Evolutionary conservation across 2,329 filamentous ascomycete species (phyloP).

Genomic region (Exophiala xenobiotica): DNA sequence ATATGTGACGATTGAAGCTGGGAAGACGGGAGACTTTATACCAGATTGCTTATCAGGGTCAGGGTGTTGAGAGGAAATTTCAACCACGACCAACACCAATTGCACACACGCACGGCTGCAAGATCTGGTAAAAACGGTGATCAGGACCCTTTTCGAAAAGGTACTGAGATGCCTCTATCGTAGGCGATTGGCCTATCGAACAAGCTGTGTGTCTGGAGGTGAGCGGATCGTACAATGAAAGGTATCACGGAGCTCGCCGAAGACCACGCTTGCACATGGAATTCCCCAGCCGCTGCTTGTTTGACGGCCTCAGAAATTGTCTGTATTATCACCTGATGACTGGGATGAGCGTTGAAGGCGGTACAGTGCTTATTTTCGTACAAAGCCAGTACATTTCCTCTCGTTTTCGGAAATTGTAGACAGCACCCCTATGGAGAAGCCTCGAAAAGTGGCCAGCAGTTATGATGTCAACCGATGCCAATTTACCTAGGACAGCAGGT

Average conservation of each 20-base stretch:
- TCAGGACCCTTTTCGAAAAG: slow-evolving; percentile 7
- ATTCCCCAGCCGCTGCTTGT: not conserved
- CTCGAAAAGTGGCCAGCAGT: too few species aligned
- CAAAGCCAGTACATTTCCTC: not conserved
- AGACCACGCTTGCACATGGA: not conserved
- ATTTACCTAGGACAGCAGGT: not conserved
- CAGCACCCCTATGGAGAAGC: too few species aligned
- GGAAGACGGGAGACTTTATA: not conserved
- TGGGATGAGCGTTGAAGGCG: not conserved
- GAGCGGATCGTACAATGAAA: slow-evolving; percentile 14
- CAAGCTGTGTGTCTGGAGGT: not conserved
- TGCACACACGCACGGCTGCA: slow-evolving; percentile 10
- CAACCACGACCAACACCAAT: slow-evolving; percentile 16
- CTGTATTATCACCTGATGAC: slow-evolving; percentile 8
- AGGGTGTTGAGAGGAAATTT: slow-evolving; percentile 6
- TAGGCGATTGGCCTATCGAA: slow-evolving; percentile 16
- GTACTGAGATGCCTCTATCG: slow-evolving; percentile 8
- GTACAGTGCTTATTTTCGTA: not conserved
- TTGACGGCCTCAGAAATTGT: too few species aligned
- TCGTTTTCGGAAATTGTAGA: not conserved
- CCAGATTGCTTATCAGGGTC: slow-evolving; percentile 21
- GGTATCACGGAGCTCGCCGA: slow-evolving; percentile 24
- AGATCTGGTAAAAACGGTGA: slow-evolving; percentile 22
- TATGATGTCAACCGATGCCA: too few species aligned
- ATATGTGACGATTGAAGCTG: not conserved